phyloP scores from a whole-genome alignment of 352 stramenopile genomes.

The Phytopythium chamaehyphon region DNA sequence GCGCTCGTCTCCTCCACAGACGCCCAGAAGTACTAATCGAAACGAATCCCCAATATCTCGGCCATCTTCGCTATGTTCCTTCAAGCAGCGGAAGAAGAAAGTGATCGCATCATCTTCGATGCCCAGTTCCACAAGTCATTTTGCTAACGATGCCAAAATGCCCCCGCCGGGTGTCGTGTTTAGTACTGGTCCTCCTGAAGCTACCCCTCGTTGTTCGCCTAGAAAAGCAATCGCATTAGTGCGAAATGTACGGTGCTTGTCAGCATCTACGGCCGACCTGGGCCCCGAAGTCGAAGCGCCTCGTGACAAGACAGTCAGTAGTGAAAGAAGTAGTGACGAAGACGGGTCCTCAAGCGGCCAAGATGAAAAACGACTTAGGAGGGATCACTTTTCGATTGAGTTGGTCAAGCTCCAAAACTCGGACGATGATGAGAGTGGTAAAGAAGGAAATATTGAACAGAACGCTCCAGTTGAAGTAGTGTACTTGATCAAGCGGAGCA shows the following conservation, averaged over 20 bases:
- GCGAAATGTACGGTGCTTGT: conserved; percentile 17
- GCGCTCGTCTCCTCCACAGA: not conserved
- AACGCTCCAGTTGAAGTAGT: not conserved
- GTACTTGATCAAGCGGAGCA: conserved; percentile 1
- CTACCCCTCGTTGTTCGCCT: conserved; percentile 20
- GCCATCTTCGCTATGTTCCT: conserved; percentile 2
- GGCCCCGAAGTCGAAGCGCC: not conserved
- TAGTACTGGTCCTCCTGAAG: conserved; percentile 24
- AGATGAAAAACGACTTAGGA: not conserved
- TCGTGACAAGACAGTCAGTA: not conserved
- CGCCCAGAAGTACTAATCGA: not conserved
- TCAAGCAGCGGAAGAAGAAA: conserved; percentile 7
- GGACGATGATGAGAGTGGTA: not conserved
- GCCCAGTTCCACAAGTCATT: too few species aligned
- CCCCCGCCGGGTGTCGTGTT: conserved; percentile 31
- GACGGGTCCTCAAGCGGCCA: not conserved
- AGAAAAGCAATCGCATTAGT: conserved; percentile 31
- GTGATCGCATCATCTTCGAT: too few species aligned
- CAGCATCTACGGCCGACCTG: not conserved
- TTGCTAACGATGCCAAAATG: too few species aligned
- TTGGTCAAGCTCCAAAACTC: not conserved
- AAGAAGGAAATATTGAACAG: not conserved
- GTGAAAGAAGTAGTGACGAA: not conserved
- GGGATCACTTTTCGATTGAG: not conserved
- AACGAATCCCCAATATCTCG: conserved; percentile 1